Base-by-base conservation (phyloP, 345 rosid species). In the Camelina hispida region DNA sequence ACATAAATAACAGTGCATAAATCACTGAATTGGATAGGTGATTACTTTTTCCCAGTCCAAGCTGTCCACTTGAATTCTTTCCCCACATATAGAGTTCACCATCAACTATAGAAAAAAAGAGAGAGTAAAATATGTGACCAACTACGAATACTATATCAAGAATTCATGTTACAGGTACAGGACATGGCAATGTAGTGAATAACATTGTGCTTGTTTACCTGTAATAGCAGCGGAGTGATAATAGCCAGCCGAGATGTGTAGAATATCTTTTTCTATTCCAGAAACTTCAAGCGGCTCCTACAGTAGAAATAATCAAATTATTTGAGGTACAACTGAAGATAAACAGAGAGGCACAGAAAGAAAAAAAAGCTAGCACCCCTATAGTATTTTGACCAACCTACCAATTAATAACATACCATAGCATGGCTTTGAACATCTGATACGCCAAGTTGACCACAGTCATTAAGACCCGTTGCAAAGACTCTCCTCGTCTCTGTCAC, bases 41-140 rank as follows among this genome's bases (percentile, higher is more conserved):
- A 1, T 69, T 89, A 94, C 97, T 91, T 87, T 87, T 94, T 79
- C 97, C 98, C 53, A 91, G 84, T 60, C 98, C 98, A 73, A 94
- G 93, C 83, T 94, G 98, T 69, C 98, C 98, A 72, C 79, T 87
- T 66, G 96, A 86, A 80, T 94, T 94, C 80, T 84, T 86, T 68
- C 98, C 97, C 98, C 97, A 94, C 89, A 84, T 82, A 74, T 87
- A 90, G 66, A 94, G 91, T 77, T 91, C 92, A 34, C 97, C 97
- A 80, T 88, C 92, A 69, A 68, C 98, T 94, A 56, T 62, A 56
- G 51, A 55, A 18, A 51, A 38, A 57, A 77, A 40, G n/a, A 65
- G n/a, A 65, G 25, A 66, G 25, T 1, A 62, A 54, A 54, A 16
- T 18, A 48, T 62, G 43, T 43, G 51, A 47, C 40, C 9, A 70